phyloP scores from a whole-genome alignment of 768 basidiomycete genomes.

The Collybiopsis luxurians region DNA sequence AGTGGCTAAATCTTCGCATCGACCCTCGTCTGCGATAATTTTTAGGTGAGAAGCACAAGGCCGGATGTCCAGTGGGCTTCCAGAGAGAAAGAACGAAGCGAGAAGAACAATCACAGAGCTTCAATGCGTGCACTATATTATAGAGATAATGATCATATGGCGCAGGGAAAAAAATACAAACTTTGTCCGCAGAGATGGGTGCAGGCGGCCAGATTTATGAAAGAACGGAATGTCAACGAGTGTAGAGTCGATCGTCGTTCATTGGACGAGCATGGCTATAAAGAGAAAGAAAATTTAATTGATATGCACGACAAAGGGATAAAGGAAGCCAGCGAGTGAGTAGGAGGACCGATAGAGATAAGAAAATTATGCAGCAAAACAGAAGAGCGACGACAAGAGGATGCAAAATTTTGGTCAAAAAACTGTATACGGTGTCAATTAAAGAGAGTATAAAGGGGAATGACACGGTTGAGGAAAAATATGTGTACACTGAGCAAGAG shows the following conservation, averaged over 20 bases:
- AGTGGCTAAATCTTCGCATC: too few species aligned
- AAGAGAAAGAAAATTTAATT: background rate
- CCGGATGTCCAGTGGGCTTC: too few species aligned
- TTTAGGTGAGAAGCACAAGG: too few species aligned
- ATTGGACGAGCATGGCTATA: background rate
- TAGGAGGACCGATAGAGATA: background rate
- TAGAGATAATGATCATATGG: conserved; percentile 1
- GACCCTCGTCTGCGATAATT: too few species aligned
- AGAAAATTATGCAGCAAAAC: conserved; percentile 9
- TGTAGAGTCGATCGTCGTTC: background rate
- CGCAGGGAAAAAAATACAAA: background rate
- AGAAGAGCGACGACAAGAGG: conserved; percentile 2
- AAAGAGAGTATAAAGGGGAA: conserved; percentile 1
- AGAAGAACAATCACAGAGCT: background rate
- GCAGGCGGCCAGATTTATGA: background rate
- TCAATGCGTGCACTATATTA: background rate
- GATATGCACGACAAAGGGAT: background rate
- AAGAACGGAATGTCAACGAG: background rate
- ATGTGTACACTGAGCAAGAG: conserved; percentile 1
- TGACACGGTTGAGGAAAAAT: conserved; percentile 2
- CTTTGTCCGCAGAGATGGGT: background rate
- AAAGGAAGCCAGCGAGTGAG: background rate
- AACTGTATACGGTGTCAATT: conserved; percentile 4
- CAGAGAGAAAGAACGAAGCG: too few species aligned
- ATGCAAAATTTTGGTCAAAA: background rate